Evolutionary conservation across 2,329 filamentous ascomycete genomes (phyloP), one percentile per base, ranked within the genome.

Genomic region (Daldinia sp.): DNA sequence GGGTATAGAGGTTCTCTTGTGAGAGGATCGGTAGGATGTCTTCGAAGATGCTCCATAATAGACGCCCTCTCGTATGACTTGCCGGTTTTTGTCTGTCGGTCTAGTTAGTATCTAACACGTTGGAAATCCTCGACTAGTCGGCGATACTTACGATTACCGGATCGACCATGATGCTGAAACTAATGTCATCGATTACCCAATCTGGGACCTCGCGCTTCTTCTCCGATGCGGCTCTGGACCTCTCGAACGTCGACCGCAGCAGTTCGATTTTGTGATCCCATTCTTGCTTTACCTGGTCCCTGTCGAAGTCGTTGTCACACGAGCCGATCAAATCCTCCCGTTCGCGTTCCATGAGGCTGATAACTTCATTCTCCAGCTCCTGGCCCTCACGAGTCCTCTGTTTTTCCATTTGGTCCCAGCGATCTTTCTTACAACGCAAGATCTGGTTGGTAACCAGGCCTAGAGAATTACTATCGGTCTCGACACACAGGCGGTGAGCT

Each of bases 21-120:
- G 32, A 98, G 77, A 0, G 95, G 95, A 75, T 99, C 95, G 11
- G 86, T 90, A 0, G 83, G 83, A 30, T 87, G 87, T 19, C 90
- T 83, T 71, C 90, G 90, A 23, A 99, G 82, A 74, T 97, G 93
- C 77, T 96, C 93, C 73, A 93, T 83, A 63, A 99, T 90, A 13
- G 91, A 91, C 0, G 91, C 84, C 39, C 94, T 86, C 76, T 98
- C 95, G 75, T 97, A 99, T 1, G 91, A 95, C 67, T 94, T 91
- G 10, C 95, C 95, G 1, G 90, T 94, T 72, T 91, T 93, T 1
- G 92, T 94, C 89, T 81, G 77, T 70, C 63, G 41, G 29, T 25
- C 48, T n/a, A 29, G 27, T 63, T 51, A 56, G 17, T 21, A 10
- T 37, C 8, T 13, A 13, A 21, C 19, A 23, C 13, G 7, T n/a